Evolutionary conservation across 148 eudicot genomes (phyloP).

Genomic region (Heliosperma pusillum): DNA sequence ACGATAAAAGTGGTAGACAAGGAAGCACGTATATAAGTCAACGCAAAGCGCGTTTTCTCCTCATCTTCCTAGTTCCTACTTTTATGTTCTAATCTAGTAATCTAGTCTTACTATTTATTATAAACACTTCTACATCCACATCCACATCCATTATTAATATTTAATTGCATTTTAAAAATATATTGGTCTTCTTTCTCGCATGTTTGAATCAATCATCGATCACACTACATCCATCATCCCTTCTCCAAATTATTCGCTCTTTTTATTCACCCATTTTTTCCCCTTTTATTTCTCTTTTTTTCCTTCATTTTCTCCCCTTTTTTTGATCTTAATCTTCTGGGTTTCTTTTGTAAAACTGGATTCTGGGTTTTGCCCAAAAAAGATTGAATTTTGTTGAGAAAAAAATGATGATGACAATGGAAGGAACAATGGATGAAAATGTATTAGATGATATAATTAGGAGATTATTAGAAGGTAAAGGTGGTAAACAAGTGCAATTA

Average conservation of each 20-base stretch:
- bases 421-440: slow-evolving; percentile 69
- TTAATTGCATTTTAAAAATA: background rate
- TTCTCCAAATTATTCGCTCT: background rate
- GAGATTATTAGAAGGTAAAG: slow-evolving; percentile 71
- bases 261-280: background rate
- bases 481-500: slow-evolving; percentile 79
- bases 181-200: background rate
- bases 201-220: background rate
- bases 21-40: background rate
- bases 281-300: background rate
- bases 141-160: too few species aligned
- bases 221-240: background rate
- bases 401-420: slow-evolving; percentile 79
- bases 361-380: too few species aligned
- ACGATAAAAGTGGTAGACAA: background rate
- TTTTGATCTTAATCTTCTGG: slow-evolving; percentile 4
- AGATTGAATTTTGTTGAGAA: background rate
- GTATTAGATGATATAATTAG: slow-evolving; percentile 76
- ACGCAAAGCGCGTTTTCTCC: background rate
- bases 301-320: slow-evolving; percentile 4
- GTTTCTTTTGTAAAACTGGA: background rate
- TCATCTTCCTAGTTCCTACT: background rate
- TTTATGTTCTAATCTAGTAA: background rate
- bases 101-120: background rate
- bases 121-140: too few species aligned